Base-by-base conservation (phyloP, 1,139 yeast genomes). In the Yamadazyma dushanensis region DNA sequence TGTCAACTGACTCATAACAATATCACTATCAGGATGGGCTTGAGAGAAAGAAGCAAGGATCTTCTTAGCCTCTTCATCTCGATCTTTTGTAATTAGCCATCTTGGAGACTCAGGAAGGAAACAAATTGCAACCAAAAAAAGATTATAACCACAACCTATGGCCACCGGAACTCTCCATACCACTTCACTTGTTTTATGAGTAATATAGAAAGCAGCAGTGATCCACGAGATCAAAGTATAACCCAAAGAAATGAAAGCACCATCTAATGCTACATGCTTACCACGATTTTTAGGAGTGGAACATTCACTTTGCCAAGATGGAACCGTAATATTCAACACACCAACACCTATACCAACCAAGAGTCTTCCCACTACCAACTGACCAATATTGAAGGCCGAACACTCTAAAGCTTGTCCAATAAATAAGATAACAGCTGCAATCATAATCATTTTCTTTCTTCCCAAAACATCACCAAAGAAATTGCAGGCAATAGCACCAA, bases 101-200 rank as follows among this genome's bases (percentile, higher is more conserved):
- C 77, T 60, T 3, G 78, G 78, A 3, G 75, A 64, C 53, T 73
- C 78, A 3, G 78, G 78, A 13, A 68, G 53, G 34, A 52, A 44
- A 28, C 49, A 41, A 34, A 53, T 51, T 19, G 52, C 49, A 5
- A 47, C 17, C 15, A 40, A 31, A 32, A 62, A 50, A 26, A 56
- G 44, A 2, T 66, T 65, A 48, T 63, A 63, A 17, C 63, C 36
- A 32, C 59, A 49, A 40, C 63, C 69, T 49, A 71, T 63, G 1
- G 73, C 75, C 16, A 71, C 51, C 2, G 77, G 77, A 32, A 70
- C 65, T 44, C 77, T 57, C 67, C 64, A 44, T 31, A 47, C 38
- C 27, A 47, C 38, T 3, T 49, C 43, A 27, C 27, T 16, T 27
- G 43, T 31, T 22, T 56, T 42, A 44, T 59, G 63, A 32, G 64